Percentiles rank a stretch among this genome's conserved stretches.
Evolutionary conservation across 371 early-diverging fungal species (phyloP).

Genomic region (Syncephalastrum sp.): DNA sequence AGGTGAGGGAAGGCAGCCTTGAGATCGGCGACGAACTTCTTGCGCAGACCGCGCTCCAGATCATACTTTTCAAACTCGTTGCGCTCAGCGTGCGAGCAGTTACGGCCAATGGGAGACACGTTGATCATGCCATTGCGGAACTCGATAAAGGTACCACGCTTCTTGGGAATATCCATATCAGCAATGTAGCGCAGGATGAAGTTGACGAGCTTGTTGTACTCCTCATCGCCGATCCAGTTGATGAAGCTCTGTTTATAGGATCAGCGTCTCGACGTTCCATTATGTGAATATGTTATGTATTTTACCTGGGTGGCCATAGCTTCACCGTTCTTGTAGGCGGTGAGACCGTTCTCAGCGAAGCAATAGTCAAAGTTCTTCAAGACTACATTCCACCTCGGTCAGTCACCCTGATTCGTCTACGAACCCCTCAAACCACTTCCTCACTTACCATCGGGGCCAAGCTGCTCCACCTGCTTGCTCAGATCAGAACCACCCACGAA

Average conservation of each 20-base stretch:
- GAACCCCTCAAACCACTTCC: background rate
- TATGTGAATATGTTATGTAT: no score
- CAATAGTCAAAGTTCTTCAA: constrained; percentile 93
- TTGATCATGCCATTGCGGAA: constrained; percentile 99
- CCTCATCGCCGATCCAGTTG: constrained; percentile 94
- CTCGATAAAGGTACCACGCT: constrained; percentile 99
- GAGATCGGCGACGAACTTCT: constrained; percentile 85
- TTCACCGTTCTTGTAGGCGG: constrained; percentile 86
- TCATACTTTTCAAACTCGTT: constrained; percentile 95
- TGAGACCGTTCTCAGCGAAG: constrained; percentile 99
- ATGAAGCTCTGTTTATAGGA: constrained; percentile 81
- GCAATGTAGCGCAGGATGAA: constrained; percentile 94
- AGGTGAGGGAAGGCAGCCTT: constrained; percentile 88
- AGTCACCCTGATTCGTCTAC: background rate
- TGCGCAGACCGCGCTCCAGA: constrained; percentile 77
- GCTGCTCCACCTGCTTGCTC: constrained; percentile 97
- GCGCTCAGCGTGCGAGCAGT: constrained; percentile 94
- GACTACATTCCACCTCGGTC: constrained; percentile 26
- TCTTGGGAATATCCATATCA: constrained; percentile 93
- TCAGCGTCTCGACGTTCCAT: background rate
- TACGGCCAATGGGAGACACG: constrained; percentile 98
- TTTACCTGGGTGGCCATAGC: constrained; percentile 76
- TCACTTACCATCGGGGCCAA: constrained; percentile 78
- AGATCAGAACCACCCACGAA: constrained; percentile 99
- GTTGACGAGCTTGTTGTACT: constrained; percentile 92